Evolutionary conservation across 768 basidiomycete genomes (phyloP), one percentile per base, ranked within the genome.

Genomic region (Botryobasidium botryosum): DNA sequence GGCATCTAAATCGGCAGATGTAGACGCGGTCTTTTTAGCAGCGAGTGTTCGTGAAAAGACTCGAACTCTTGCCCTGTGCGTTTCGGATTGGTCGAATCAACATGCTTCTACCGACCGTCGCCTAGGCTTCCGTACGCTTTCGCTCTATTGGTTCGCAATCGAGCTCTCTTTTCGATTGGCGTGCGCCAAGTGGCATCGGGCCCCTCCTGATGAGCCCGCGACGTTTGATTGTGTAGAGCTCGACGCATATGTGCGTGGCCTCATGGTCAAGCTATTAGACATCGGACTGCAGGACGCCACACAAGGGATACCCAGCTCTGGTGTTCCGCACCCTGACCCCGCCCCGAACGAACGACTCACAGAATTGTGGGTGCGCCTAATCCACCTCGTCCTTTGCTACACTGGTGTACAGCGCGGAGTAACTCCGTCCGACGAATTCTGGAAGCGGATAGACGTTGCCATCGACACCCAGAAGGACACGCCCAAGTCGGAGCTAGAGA

Each of bases 321-420:
- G 10, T 32, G 35, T 25, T n/a, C 5, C 15, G 5, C 24, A 35
- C 29, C 6, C n/a, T 23, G 40, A 35, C 12, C 27, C 31, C 8
- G 40, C 15, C 5, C 8, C 35, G 13, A 28, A 42, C 5, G 28
- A 25, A 42, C 24, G 23, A 31, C 35, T 12, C 40, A 60, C 20
- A n/a, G 79, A 86, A 52, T 51, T 79, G 15, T 92, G 88, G 90
- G 65, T 85, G 39, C 73, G 71, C 29, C 54, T 87, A 18, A 65
- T 82, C 28, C 74, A 84, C 51, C 53, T 82, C n/a, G 56, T n/a
- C n/a, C n/a, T n/a, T n/a, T n/a, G n/a, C n/a, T n/a, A n/a, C n/a
- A n/a, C n/a, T n/a, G n/a, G n/a, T n/a, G n/a, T n/a, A n/a, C n/a
- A n/a, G n/a, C n/a, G n/a, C n/a, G n/a, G n/a, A n/a, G n/a, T n/a